Percentiles rank a stretch among this genome's conserved stretches.
These are phyloP conservation scores for Taphrina populina DNA, from an alignment of 1,139 yeast species.

Conservation along the genomic window DNA sequence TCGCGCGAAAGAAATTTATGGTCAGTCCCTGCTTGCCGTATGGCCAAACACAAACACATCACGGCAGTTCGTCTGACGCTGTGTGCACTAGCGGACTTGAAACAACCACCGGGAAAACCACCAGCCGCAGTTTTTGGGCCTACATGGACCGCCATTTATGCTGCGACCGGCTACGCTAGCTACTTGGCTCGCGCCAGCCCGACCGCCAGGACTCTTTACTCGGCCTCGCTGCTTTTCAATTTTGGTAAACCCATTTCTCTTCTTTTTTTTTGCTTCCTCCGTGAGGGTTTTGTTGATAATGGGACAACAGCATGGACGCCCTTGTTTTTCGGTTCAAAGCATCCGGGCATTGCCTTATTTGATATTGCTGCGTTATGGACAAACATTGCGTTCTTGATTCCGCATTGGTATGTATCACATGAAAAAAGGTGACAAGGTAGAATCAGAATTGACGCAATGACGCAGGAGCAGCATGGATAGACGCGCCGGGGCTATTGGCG, in stretches of 20 bases:
- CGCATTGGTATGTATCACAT: constrained; percentile 11
- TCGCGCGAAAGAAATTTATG: constrained; percentile 21
- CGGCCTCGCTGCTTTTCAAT: constrained; percentile 22
- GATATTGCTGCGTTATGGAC: constrained; percentile 30
- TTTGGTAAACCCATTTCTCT: constrained; percentile 9
- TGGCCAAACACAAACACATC: not conserved
- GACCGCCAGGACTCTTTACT: constrained; percentile 14
- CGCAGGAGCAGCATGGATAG: constrained; percentile 25
- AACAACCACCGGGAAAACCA: constrained; percentile 34
- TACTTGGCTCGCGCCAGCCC: constrained; percentile 25
- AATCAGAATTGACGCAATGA: not conserved
- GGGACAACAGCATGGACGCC: constrained; percentile 33
- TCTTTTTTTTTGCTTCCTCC: constrained; percentile 4
- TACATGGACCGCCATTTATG: constrained; percentile 35
- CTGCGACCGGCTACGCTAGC: constrained; percentile 34
- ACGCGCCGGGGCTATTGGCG: constrained; percentile 26
- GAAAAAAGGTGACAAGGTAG: not conserved
- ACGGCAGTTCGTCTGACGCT: not conserved
- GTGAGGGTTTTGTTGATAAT: too few relatives aligned
- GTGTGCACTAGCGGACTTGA: constrained; percentile 5
- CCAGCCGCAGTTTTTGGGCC: constrained; percentile 36
- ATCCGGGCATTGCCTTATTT: constrained; percentile 29
- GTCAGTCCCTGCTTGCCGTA: not conserved
- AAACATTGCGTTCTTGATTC: constrained; percentile 19
- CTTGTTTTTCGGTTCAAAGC: constrained; percentile 22